Percentiles rank a stretch among this genome's conserved stretches.
Conservation (phyloP, 2,329 filamentous ascomycete species). For the Chaetoscypha palmicola region DNA sequence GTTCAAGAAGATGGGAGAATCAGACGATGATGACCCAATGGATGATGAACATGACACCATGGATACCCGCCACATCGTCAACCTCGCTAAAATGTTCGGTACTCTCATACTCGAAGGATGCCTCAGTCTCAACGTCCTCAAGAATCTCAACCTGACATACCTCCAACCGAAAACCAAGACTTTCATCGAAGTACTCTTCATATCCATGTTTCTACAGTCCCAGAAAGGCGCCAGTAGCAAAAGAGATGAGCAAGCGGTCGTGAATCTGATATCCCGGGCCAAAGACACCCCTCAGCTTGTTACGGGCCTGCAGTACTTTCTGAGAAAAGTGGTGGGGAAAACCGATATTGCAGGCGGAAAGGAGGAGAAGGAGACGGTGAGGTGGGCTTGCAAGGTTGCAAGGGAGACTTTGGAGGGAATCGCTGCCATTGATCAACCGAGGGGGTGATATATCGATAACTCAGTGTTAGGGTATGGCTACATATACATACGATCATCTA, state of each 20-base stretch:
- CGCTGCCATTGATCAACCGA: slow-evolving; percentile 18
- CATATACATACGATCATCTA: no score
- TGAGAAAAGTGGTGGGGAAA: slow-evolving; percentile 67
- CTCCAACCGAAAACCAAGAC: slow-evolving; percentile 67
- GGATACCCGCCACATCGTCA: slow-evolving; percentile 54
- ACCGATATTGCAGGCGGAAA: slow-evolving; percentile 48
- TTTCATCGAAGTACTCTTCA: slow-evolving; percentile 75
- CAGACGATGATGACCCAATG: slow-evolving; percentile 53
- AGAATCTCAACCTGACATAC: slow-evolving; percentile 71
- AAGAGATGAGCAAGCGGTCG: slow-evolving; percentile 50
- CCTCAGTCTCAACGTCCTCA: slow-evolving; percentile 51
- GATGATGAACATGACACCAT: slow-evolving; percentile 47
- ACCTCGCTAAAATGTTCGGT: slow-evolving; percentile 61
- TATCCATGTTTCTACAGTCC: slow-evolving; percentile 65
- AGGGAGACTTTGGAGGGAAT: slow-evolving; percentile 29
- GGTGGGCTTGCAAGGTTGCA: slow-evolving; percentile 40
- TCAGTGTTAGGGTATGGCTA: no score
- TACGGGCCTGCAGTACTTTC: slow-evolving; percentile 69
- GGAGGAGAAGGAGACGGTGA: slow-evolving; percentile 41
- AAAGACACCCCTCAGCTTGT: slow-evolving; percentile 61
- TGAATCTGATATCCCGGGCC: slow-evolving; percentile 59
- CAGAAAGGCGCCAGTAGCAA: slow-evolving; percentile 41
- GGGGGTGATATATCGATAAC: no score
- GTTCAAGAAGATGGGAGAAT: slow-evolving; percentile 80
- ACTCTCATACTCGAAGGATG: slow-evolving; percentile 53